Base-by-base conservation (phyloP, 2,329 filamentous ascomycete genomes). In the Catunica adiposa region DNA sequence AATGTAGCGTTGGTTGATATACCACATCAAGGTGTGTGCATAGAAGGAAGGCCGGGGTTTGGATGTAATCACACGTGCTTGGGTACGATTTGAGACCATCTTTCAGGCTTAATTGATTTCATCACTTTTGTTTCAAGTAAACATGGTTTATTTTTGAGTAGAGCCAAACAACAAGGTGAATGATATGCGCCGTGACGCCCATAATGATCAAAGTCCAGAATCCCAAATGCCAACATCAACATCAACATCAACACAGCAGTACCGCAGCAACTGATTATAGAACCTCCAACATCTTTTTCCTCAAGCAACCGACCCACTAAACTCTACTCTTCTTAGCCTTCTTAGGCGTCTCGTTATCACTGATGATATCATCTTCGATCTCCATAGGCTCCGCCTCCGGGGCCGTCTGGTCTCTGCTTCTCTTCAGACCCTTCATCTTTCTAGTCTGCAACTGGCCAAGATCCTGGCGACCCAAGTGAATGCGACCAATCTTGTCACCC, bases 341-440 rank as follows among this genome's bases (percentile, higher is more conserved):
- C 54, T 59, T 59, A 14, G 51, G 44, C 17, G 66, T 61, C 55
- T 63, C 63, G 42, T 70, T 66, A 42, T 56, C 50, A 22, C 64
- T 65, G 17, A 63, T 60, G 7, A 62, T 56, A 37, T 61, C 60
- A 47, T 60, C 62, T 31, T 60, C 68, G 56, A 73, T 62, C 31
- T 60, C 68, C 57, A 73, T 70, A 62, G 72, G 73, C 57, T 70
- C 74, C 53, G 75, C 73, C 44, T 64, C 56, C 25, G 46, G 52
- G 15, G 64, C 72, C 3, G 71, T 73, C 53, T 77, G 79, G 60
- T 82, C 82, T 55, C 87, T 79, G 61, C 77, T 81, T 61, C 92
- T 78, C 79, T 97, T 98, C 62, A 98, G 70, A 62, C 89, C 92
- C 81, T 98, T 98, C 89, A 98, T 97, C 80, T 98, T 98, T 66